Evolutionary conservation across 2,329 filamentous ascomycete genomes (phyloP).

Genomic region (Daldinia sp.): DNA sequence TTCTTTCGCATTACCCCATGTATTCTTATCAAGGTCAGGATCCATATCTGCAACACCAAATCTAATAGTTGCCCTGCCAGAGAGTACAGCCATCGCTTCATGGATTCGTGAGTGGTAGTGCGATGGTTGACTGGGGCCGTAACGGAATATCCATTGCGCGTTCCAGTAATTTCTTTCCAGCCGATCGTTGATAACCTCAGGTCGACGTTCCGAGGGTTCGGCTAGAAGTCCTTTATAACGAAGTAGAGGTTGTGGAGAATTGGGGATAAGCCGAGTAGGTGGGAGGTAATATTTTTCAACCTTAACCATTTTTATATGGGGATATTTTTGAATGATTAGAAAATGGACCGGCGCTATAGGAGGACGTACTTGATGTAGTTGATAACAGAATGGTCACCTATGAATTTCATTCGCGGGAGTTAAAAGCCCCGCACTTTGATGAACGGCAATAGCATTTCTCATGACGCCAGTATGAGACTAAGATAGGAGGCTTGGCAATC

Average conservation of each 20-base stretch:
- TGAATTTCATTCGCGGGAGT: not conserved
- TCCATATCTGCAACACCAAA: slow-evolving; percentile 63
- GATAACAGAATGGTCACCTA: not conserved
- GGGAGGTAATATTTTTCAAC: slow-evolving; percentile 1
- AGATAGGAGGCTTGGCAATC: not conserved
- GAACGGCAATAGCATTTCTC: not conserved
- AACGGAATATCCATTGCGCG: slow-evolving; percentile 56
- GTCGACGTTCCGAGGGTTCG: not conserved
- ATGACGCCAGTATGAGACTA: not conserved
- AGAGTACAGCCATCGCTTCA: slow-evolving; percentile 68
- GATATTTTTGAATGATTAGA: not conserved
- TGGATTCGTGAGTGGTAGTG: slow-evolving; percentile 70
- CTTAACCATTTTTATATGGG: not conserved
- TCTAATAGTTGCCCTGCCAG: slow-evolving; percentile 63
- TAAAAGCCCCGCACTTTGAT: slow-evolving; percentile 3
- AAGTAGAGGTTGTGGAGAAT: not conserved
- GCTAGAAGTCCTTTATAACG: slow-evolving; percentile 1
- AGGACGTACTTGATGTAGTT: not conserved
- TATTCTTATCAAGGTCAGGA: not conserved
- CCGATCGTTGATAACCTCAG: not conserved
- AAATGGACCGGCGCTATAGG: not conserved
- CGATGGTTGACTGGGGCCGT: slow-evolving; percentile 64
- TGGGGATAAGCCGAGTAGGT: slow-evolving; percentile 1
- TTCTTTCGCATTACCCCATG: not conserved
- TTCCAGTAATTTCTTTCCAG: not conserved